phyloP scores from a whole-genome alignment of 495 filamentous ascomycete species.

The Lasiosphaeria miniovina region DNA sequence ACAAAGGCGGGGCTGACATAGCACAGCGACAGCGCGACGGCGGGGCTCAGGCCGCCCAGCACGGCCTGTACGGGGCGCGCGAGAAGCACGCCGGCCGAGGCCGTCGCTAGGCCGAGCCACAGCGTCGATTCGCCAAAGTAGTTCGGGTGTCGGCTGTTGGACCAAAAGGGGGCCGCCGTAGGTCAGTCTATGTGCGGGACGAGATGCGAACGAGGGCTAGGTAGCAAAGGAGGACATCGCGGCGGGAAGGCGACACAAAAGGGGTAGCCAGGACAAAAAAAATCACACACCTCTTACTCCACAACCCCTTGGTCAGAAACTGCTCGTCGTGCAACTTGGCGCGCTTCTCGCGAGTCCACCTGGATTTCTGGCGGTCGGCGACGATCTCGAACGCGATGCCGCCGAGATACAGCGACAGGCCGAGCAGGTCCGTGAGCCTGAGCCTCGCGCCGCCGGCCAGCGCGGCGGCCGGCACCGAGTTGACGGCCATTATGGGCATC shows the following conservation, averaged over 20 bases:
- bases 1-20: constrained; percentile 61
- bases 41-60: constrained; percentile 44
- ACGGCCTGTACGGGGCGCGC: constrained; percentile 41
- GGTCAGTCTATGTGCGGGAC: neutral
- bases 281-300: constrained; percentile 41
- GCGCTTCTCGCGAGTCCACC: constrained; percentile 54
- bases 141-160: constrained; percentile 57
- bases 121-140: constrained; percentile 65
- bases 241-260: neutral
- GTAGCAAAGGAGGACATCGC: neutral
- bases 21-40: constrained; percentile 45
- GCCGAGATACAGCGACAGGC: constrained; percentile 50
- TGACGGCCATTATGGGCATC: constrained; percentile 58
- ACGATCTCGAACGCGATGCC: constrained; percentile 58
- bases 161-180: too few species aligned
- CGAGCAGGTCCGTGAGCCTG: constrained; percentile 48
- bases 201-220: neutral
- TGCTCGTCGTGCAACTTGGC: constrained; percentile 60
- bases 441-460: constrained; percentile 36
- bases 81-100: constrained; percentile 48
- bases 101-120: constrained; percentile 60
- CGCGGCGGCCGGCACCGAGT: constrained; percentile 51
- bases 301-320: constrained; percentile 58
- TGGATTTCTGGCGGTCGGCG: constrained; percentile 58
- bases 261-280: neutral